Conservation (phyloP, 106 monocot genomes). For the Dactylorhiza incarnata region DNA sequence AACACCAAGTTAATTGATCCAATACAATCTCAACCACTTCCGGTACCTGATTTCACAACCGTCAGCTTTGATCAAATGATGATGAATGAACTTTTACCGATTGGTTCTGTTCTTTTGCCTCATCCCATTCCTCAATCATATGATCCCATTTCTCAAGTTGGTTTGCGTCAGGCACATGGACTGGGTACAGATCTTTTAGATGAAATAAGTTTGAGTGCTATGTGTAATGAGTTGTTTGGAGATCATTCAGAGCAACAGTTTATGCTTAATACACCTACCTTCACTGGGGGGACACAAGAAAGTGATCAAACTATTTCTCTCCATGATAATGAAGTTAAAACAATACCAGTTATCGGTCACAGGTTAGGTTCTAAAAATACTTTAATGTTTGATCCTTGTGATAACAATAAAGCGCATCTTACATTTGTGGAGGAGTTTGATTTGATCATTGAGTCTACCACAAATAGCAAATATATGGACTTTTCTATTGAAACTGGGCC, state of each 20-base stretch:
- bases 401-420: not conserved
- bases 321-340: constrained; percentile 12
- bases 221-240: constrained; percentile 3
- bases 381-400: constrained; percentile 2
- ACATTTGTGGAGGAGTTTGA: constrained; percentile 10
- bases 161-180: not conserved
- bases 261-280: too few species aligned
- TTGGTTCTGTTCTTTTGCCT: not conserved
- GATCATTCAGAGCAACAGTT: not conserved
- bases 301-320: constrained; percentile 12
- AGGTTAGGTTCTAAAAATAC: constrained; percentile 1
- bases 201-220: constrained; percentile 18
- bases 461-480: not conserved
- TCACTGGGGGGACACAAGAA: constrained; percentile 12
- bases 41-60: not conserved
- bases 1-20: not conserved
- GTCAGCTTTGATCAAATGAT: not conserved
- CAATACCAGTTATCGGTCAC: not conserved
- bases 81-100: not conserved
- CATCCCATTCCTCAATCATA: constrained; percentile 8
- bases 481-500: not conserved
- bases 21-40: not conserved
- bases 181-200: constrained; percentile 6
- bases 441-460: not conserved
- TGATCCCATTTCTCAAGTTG: not conserved